These are phyloP conservation scores for Bauhinia variegata DNA, from an alignment of 306 rosid genomes.

Conservation along the genomic window DNA sequence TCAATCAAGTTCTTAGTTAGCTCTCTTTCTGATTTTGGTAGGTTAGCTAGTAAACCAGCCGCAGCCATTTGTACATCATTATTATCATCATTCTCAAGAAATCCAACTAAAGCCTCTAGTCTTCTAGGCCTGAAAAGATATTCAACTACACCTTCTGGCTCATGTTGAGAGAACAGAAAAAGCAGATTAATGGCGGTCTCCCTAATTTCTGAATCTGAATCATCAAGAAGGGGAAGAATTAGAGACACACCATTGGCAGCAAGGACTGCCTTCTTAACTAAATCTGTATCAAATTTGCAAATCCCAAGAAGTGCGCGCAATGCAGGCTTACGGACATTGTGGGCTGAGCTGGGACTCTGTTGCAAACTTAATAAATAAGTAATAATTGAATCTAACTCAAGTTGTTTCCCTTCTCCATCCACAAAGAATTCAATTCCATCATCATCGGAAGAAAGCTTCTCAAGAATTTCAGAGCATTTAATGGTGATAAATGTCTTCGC, in stretches of 20 bases:
- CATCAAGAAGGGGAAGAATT: conserved; percentile 78
- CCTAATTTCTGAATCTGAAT: conserved; percentile 66
- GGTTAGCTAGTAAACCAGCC: conserved; percentile 79
- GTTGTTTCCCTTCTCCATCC: conserved; percentile 65
- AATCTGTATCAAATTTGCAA: conserved; percentile 71
- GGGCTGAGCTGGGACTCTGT: conserved; percentile 46
- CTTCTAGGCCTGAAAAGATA: conserved; percentile 84
- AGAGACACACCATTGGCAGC: conserved; percentile 65
- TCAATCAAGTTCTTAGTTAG: conserved; percentile 65
- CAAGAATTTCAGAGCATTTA: conserved; percentile 71
- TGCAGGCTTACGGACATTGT: conserved; percentile 62
- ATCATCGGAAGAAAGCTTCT: conserved; percentile 60
- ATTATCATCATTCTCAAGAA: conserved; percentile 66
- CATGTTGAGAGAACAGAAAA: conserved; percentile 81
- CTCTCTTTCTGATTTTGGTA: conserved; percentile 69
- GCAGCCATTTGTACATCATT: conserved; percentile 78
- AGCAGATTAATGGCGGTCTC: conserved; percentile 69
- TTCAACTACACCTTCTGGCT: conserved; percentile 79
- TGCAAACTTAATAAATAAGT: conserved; percentile 57
- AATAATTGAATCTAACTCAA: conserved; percentile 67
- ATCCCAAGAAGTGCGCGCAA: conserved; percentile 69
- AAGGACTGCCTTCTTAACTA: conserved; percentile 75
- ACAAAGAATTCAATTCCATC: conserved; percentile 62
- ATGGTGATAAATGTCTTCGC: conserved; percentile 42
- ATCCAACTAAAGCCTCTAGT: conserved; percentile 84